Percentiles rank a stretch among this genome's conserved stretches.
These are phyloP conservation scores for Curvularia verruculosa DNA, from an alignment of 2,329 filamentous ascomycete species.

Conservation along the genomic window DNA sequence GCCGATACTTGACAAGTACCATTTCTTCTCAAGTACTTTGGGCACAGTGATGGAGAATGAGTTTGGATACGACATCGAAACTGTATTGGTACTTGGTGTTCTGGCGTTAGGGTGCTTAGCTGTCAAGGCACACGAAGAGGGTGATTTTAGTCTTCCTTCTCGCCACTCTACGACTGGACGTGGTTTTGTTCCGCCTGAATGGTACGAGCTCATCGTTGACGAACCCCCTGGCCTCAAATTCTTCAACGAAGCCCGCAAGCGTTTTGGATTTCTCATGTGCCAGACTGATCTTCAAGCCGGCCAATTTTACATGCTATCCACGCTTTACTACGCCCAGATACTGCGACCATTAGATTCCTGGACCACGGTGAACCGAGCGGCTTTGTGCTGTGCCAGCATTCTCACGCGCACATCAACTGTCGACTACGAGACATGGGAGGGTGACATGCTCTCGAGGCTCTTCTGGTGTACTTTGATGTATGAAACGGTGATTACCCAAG, in stretches of 20 bases:
- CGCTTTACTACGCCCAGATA: conserved; percentile 60
- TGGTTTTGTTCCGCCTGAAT: conserved; percentile 40
- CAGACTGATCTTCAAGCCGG: conserved; percentile 59
- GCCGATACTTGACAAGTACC: conserved; percentile 59
- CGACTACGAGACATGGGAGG: conserved; percentile 59
- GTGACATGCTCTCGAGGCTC: conserved; percentile 62
- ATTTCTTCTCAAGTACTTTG: conserved; percentile 59
- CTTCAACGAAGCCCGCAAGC: conserved; percentile 61
- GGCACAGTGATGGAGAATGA: conserved; percentile 56
- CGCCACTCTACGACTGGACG: conserved; percentile 17
- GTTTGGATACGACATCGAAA: conserved; percentile 60
- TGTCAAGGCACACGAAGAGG: conserved; percentile 57
- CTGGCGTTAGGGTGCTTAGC: conserved; percentile 60
- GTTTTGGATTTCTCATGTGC: conserved; percentile 58
- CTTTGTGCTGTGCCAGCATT: conserved; percentile 56
- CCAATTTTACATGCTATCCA: conserved; percentile 60
- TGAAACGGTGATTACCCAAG: conserved; percentile 62
- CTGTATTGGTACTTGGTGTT: conserved; percentile 58
- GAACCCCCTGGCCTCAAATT: conserved; percentile 57
- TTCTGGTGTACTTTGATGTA: conserved; percentile 64
- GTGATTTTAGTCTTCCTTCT: conserved; percentile 54
- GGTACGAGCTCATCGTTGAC: conserved; percentile 45
- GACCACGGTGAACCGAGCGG: conserved; percentile 60
- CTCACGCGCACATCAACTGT: conserved; percentile 52
- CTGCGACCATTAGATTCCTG: conserved; percentile 61